Conservation (phyloP, 805 yeast species). For the Hagleromyces aurorensis region DNA sequence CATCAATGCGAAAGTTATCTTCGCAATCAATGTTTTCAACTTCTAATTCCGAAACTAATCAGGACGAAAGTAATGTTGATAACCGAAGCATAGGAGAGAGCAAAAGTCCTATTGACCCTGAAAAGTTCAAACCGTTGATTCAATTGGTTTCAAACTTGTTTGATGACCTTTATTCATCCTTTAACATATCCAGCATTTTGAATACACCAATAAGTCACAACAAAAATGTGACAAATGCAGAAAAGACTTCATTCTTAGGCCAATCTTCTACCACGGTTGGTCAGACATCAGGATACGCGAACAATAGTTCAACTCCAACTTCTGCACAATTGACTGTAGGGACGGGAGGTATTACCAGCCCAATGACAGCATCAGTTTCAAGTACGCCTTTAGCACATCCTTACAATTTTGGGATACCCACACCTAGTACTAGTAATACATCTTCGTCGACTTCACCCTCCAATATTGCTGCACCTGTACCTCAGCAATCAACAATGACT, state of each 20-base stretch:
- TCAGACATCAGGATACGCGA: no score
- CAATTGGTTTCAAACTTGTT: conserved; percentile 15
- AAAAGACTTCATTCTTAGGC: conserved; percentile 1
- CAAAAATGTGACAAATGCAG: background rate
- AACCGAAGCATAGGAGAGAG: conserved; percentile 1
- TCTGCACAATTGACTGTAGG: no score
- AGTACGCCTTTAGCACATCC: no score
- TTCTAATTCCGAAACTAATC: no score
- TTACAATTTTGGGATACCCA: no score
- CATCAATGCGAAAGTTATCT: no score
- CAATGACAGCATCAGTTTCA: no score
- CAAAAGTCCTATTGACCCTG: background rate
- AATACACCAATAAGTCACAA: conserved; percentile 8
- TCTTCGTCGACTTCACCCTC: conserved; percentile 3
- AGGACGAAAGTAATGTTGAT: background rate
- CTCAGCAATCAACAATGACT: conserved; percentile 1
- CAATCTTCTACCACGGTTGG: no score
- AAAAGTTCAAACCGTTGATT: conserved; percentile 10
- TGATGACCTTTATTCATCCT: conserved; percentile 22
- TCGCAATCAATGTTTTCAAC: no score
- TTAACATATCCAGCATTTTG: conserved; percentile 17
- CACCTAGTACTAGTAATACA: no score
- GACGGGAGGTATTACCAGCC: no score
- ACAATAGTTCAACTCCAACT: conserved; percentile 3
- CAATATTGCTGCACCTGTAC: background rate